Evolutionary conservation across 139 green algal species (phyloP).

Genomic region (Astrephomene gubernaculifera): DNA sequence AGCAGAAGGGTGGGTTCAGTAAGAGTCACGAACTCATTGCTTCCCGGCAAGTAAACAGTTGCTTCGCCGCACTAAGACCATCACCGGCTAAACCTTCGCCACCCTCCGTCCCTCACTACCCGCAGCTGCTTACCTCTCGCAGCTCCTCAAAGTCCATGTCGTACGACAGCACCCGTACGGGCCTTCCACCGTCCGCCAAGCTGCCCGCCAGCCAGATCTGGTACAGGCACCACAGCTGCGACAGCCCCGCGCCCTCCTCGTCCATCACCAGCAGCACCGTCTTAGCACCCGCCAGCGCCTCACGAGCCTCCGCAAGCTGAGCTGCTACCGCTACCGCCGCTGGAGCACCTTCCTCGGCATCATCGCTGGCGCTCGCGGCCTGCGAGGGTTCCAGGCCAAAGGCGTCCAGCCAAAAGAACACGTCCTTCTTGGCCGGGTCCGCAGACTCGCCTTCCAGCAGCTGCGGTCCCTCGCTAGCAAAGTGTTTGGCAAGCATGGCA

Average conservation of each 20-base stretch:
- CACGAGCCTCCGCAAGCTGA: neutral
- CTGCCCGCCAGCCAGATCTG: slow-evolving; percentile 23
- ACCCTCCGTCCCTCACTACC: neutral
- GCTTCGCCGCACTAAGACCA: too few relatives aligned
- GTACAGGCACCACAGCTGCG: neutral
- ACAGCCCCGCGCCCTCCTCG: neutral
- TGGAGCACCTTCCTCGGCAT: neutral
- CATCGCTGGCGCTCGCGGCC: neutral
- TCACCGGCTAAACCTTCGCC: neutral
- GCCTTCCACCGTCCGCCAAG: neutral
- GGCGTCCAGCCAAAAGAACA: slow-evolving; percentile 11
- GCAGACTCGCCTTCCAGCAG: neutral
- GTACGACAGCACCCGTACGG: slow-evolving; percentile 30
- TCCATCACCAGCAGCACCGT: slow-evolving; percentile 27
- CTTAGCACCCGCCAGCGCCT: neutral
- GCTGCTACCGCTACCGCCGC: neutral
- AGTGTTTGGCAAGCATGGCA: slow-evolving; percentile 29
- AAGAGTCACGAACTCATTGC: too few relatives aligned
- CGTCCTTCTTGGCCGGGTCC: neutral
- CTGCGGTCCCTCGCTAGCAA: neutral
- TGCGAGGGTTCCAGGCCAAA: neutral
- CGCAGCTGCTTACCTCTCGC: neutral
- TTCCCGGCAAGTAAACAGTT: too few relatives aligned
- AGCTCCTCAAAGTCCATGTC: slow-evolving; percentile 6
- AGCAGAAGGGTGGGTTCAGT: too few relatives aligned